Percentiles rank a stretch among this genome's conserved stretches.
Conservation (phyloP, 192 early-diverging fungal genomes). For the Backusella luteola region DNA sequence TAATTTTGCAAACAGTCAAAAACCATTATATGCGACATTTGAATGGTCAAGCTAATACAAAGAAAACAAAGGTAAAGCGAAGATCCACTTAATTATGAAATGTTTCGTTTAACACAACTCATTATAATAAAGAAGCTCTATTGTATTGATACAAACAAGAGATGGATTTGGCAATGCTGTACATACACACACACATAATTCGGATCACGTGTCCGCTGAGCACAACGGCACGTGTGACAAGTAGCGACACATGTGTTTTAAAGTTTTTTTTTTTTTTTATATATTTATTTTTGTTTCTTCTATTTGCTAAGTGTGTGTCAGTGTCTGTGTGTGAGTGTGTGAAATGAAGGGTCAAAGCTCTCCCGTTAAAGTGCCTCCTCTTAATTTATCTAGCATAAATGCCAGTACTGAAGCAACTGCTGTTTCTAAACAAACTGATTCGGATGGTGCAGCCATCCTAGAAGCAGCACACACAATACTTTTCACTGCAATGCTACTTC, state of each 20-base stretch:
- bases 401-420: neutral
- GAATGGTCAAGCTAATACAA: neutral
- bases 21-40: neutral
- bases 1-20: neutral
- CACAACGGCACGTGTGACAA: too few relatives aligned
- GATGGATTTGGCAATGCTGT: too few relatives aligned
- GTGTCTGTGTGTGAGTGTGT: neutral
- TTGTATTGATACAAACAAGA: too few relatives aligned
- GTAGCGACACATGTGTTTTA: neutral
- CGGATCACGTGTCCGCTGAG: too few relatives aligned
- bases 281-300: neutral
- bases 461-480: conserved; percentile 25
- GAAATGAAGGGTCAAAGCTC: neutral
- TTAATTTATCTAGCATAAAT: conserved; percentile 14
- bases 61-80: too few relatives aligned
- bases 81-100: too few relatives aligned
- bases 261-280: neutral
- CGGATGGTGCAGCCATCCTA: neutral
- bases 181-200: too few relatives aligned
- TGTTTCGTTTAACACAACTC: too few relatives aligned
- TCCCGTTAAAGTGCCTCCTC: conserved; percentile 2
- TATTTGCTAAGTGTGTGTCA: neutral
- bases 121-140: too few relatives aligned
- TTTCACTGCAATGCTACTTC: conserved; percentile 9
- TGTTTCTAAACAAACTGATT: neutral